Percentiles rank a stretch among this genome's conserved stretches.
Evolutionary conservation across 176 grass and related monocot species (phyloP).

Genomic region (Oryza australiensis): DNA sequence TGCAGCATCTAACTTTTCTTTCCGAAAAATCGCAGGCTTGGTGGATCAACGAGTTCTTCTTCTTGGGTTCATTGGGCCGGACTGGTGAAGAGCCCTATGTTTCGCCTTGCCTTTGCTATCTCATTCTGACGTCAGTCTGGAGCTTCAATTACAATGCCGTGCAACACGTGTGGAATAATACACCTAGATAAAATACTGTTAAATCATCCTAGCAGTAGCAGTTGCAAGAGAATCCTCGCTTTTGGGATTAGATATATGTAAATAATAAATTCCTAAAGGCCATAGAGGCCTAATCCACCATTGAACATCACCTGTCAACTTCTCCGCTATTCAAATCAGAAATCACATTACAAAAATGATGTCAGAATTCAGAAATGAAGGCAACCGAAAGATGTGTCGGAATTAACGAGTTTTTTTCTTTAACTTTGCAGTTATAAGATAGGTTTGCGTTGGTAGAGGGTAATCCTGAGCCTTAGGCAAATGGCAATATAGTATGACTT

Average conservation of each 20-base stretch:
- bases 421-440: neutral
- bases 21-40: neutral
- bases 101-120: neutral
- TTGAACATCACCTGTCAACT: constrained; percentile 4
- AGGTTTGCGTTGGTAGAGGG: neutral
- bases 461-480: neutral
- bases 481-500: constrained; percentile 2
- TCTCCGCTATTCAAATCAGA: neutral
- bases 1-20: neutral
- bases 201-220: neutral
- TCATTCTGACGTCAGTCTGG: neutral
- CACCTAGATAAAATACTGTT: neutral
- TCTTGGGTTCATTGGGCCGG: neutral
- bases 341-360: neutral
- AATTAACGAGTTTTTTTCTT: neutral
- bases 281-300: constrained; percentile 20
- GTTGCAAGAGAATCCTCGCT: neutral
- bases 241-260: constrained; percentile 6
- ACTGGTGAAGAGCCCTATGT: neutral
- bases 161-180: neutral
- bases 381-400: neutral
- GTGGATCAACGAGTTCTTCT: neutral
- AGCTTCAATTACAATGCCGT: neutral
- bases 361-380: neutral
- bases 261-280: neutral